Evolutionary conservation across 441 rosid genomes (phyloP).

Genomic region (Gossypium lobatum): DNA sequence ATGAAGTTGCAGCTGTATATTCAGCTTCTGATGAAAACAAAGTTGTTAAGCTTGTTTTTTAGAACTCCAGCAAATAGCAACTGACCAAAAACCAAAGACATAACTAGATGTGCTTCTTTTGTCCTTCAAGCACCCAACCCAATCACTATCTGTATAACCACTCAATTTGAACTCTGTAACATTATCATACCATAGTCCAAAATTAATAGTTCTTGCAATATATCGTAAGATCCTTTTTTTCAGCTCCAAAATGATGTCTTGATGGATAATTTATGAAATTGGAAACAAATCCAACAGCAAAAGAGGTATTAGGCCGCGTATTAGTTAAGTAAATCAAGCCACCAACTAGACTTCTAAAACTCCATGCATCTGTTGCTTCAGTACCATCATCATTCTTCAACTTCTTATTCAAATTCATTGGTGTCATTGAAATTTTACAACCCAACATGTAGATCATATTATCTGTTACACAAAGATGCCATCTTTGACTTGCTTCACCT

Average conservation of each 20-base stretch:
- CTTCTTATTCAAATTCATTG: not conserved
- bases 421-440: not conserved
- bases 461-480: not conserved
- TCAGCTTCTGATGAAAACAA: not conserved
- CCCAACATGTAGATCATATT: not conserved
- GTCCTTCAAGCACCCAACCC: too few species aligned
- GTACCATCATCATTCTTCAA: not conserved
- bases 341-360: too few species aligned
- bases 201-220: not conserved
- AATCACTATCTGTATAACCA: too few species aligned
- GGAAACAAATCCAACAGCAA: constrained; percentile 2
- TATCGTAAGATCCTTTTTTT: not conserved
- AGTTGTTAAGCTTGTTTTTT: not conserved
- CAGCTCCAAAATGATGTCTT: constrained; percentile 7
- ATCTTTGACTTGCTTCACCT: not conserved
- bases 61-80: not conserved
- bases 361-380: too few species aligned
- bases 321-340: too few species aligned
- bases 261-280: constrained; percentile 13
- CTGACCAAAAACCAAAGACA: not conserved
- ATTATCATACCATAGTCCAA: not conserved
- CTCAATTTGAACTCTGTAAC: not conserved
- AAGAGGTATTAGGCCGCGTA: not conserved
- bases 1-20: not conserved
- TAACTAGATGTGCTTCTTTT: not conserved